Percentiles rank a stretch among this genome's conserved stretches.
Evolutionary conservation across 129 eudicot genomes (phyloP).

Genomic region (Pseudognaphalium luteoalbum): DNA sequence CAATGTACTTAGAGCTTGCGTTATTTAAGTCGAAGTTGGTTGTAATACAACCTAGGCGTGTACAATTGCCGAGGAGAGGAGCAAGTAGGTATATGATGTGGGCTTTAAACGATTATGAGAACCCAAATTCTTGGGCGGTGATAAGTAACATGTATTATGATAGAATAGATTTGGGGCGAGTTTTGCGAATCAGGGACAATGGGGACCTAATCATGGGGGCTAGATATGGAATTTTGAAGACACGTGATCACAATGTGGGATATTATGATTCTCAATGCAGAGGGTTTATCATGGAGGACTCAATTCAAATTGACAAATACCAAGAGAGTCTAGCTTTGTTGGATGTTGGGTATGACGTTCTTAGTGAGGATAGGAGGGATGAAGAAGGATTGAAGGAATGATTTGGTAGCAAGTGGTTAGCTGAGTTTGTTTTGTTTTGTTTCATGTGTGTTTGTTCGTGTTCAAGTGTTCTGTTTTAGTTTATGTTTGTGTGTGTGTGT

Average conservation of each 20-base stretch:
- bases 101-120: neutral
- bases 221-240: neutral
- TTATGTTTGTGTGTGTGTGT: neutral
- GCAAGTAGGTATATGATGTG: neutral
- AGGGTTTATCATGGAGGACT: neutral
- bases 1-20: neutral
- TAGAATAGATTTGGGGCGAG: neutral
- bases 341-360: neutral
- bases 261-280: neutral
- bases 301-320: constrained; percentile 4
- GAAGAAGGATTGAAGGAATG: neutral
- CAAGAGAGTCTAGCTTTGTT: constrained; percentile 11
- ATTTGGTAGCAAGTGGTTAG: neutral
- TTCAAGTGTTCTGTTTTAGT: neutral
- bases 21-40: neutral
- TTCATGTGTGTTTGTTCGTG: neutral
- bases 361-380: neutral
- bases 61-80: neutral
- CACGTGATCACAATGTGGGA: neutral
- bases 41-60: neutral
- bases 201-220: constrained; percentile 4
- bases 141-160: neutral
- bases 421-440: neutral
- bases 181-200: neutral
- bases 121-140: neutral